Base-by-base conservation (phyloP, 129 eudicot genomes). In the Deinandra increscens region DNA sequence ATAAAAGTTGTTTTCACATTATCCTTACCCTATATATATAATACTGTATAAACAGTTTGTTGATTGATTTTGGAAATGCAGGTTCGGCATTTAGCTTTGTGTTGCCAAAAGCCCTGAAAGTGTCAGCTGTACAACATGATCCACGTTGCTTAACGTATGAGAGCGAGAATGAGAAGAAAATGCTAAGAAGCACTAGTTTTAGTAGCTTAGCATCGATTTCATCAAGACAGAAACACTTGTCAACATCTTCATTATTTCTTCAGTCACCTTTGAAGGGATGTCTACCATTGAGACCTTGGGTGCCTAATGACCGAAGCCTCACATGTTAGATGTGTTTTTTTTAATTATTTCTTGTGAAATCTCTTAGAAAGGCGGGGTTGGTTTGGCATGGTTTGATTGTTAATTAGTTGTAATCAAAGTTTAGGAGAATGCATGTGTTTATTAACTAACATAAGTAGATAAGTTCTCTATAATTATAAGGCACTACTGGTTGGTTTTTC, bases 201-300 rank as follows among this genome's bases (percentile, higher is more conserved):
- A 78, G 80, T 62, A 75, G 96, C 75, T 75, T 89, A 12, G 88
- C 96, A 5, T 90, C 95, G 9, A 86, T 87, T 74, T 86, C 91
- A 26, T 80, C 74, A 17, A 86, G 95, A 61, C 95, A 90, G 62
- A 86, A 73, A 69, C 97, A 82, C 76, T 62, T 90, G 58, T 87
- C 88, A 0, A 78, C 86, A 26, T 88, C 96, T 46, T 86, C 94
- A 2, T 50, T 90, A 74, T 74, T 90, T 66, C 50, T 90, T 14
- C 90, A 83, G 44, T 90, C 97, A 1, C 97, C 97, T 9, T 76
- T 82, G 9, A 89, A 86, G 68, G 87, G 94, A 18, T 86, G 96
- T 75, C 79, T 81, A 71, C 87, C 87, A 53, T 38, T 72, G 46
- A 80, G 82, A 70, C 76, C 60, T 66, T 63, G 36, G 37, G 70